phyloP scores from a whole-genome alignment of 208 protist genomes.

The Trypanosoma melophagium region DNA sequence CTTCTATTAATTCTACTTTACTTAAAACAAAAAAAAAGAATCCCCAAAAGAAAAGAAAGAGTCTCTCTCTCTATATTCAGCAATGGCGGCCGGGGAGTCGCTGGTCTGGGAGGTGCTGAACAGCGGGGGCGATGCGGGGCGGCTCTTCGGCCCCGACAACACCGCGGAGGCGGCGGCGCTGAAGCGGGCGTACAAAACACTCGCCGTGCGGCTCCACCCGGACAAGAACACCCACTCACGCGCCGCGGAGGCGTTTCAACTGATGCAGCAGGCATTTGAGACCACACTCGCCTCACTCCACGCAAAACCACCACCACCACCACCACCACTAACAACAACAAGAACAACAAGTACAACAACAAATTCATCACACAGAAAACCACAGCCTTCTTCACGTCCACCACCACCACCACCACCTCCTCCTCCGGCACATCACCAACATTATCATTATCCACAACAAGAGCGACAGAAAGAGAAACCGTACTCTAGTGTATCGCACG shows the following conservation, averaged over 20 bases:
- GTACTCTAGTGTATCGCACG: neutral
- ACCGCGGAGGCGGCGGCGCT: slow-evolving; percentile 20
- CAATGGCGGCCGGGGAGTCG: slow-evolving; percentile 19
- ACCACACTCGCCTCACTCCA: slow-evolving; percentile 13
- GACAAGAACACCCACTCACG: slow-evolving; percentile 70
- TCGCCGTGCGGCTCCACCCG: slow-evolving; percentile 70
- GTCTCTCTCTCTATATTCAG: no score
- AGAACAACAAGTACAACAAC: no score
- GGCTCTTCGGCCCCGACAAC: slow-evolving; percentile 16
- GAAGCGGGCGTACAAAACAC: slow-evolving; percentile 63
- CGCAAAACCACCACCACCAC: slow-evolving; percentile 8
- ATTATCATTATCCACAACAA: neutral
- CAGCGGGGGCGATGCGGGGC: slow-evolving; percentile 15
- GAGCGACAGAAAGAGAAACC: neutral
- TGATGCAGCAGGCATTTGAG: slow-evolving; percentile 61
- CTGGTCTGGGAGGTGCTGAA: slow-evolving; percentile 27
- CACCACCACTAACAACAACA: slow-evolving; percentile 14
- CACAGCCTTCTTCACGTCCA: neutral
- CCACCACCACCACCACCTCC: slow-evolving; percentile 8
- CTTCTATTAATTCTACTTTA: no score
- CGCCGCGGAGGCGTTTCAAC: slow-evolving; percentile 58
- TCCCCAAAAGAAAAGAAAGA: no score
- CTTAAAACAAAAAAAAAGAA: no score
- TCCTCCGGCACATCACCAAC: neutral
- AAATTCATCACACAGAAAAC: neutral